Base-by-base conservation (phyloP, 257 asterid species). In the Penstemon eatonii region DNA sequence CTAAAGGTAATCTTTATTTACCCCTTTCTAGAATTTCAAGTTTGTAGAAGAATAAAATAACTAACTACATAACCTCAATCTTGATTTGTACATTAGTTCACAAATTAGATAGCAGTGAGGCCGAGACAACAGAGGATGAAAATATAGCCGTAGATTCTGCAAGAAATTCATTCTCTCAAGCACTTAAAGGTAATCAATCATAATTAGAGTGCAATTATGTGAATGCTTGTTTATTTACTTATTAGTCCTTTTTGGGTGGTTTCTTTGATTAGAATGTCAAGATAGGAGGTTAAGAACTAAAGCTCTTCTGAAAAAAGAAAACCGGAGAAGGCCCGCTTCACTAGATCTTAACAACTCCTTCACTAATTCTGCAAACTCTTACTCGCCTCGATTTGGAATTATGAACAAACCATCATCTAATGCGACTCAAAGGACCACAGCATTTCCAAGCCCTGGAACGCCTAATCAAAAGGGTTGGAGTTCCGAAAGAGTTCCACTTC, bases 391-490 rank as follows among this genome's bases (percentile, higher is more conserved):
- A 18, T 56, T 82, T 25, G 33, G 33, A 62, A 74, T 49, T 12
- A 66, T 88, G 95, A 89, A 87, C 84, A 89, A 84, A 63, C 33
- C 33, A 25, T 73, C 82, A 51, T 74, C 87, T 18, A 49, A 77
- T 6, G 15, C 80, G 60, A n/a, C 84, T 47, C 82, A 79, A 55
- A 82, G 68, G 60, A 75, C 83, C 0, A 81, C 82, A 18, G 69
- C 84, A 5, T 90, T 90, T 75, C 97, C 90, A 5, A 90, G 99
- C 83, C 99, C 99, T 0, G 96, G 92, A 41, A 93, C 96, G 7
- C 99, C 97, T 12, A 88, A 79, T 75, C 99, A 89, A 38, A 91
- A 94, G 72, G 99, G 96, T 3, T 89, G 97, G 99, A 94, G 96
- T 56, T 94, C 99, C 2, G 99, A 91, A 70, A 95, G 96, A 5